A percentile compares a stretch with the other conserved stretches of the same genome.
These are phyloP conservation scores for Nicotiana noctiflora DNA, from an alignment of 257 asterid genomes.

Conservation along the genomic window DNA sequence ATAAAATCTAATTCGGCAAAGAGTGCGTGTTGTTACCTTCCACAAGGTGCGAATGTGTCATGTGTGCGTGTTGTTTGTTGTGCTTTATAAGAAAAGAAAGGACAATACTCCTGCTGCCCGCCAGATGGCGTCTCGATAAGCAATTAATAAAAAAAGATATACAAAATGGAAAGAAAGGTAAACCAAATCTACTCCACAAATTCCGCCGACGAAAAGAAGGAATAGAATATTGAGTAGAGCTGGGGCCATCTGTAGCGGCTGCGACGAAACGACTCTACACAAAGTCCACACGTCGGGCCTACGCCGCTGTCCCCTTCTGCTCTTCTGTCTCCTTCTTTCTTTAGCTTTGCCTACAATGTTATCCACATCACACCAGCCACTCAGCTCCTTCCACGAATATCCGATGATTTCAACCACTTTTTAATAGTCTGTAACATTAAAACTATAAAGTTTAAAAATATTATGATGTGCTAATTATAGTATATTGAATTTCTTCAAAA, in stretches of 20 bases:
- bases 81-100: too few species aligned
- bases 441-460: too few species aligned
- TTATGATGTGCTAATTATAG: too few species aligned
- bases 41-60: too few species aligned
- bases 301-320: constrained; percentile 24
- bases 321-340: constrained; percentile 20
- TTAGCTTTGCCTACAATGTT: neutral
- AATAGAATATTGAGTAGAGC: neutral
- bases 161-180: neutral
- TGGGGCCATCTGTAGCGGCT: constrained; percentile 33
- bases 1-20: too few species aligned
- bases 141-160: neutral
- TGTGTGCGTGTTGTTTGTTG: too few species aligned
- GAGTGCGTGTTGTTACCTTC: too few species aligned
- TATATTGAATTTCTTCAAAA: too few species aligned
- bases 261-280: neutral
- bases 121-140: neutral
- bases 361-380: neutral
- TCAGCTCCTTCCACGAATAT: neutral
- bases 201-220: constrained; percentile 30
- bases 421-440: too few species aligned
- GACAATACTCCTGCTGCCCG: neutral
- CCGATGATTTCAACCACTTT: too few species aligned
- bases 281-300: constrained; percentile 21
- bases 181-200: constrained; percentile 35